Conservation (phyloP, 2,329 filamentous ascomycete genomes). For the Lecanicillium sp. region DNA sequence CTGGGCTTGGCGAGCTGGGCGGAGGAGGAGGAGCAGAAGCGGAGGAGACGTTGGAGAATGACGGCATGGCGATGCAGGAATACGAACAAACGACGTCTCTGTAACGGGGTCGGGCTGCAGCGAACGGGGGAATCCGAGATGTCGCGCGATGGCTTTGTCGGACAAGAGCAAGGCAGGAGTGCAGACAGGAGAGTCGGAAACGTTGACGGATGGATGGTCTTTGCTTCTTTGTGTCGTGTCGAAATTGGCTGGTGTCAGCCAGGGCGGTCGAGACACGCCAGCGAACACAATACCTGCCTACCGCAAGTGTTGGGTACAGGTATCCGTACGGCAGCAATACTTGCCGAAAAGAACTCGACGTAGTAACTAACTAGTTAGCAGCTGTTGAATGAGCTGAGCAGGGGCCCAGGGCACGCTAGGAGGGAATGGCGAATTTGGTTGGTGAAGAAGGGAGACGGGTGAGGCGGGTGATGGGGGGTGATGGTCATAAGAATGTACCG, state of each 20-base stretch:
- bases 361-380: too few relatives aligned
- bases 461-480: slow-evolving; percentile 4
- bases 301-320: too few relatives aligned
- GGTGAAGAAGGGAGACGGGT: slow-evolving; percentile 1
- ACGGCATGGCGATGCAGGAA: slow-evolving; percentile 12
- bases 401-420: slow-evolving; percentile 2
- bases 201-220: background rate
- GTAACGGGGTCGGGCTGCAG: background rate
- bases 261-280: background rate
- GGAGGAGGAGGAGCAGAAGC: too few relatives aligned
- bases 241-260: background rate
- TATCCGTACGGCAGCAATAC: too few relatives aligned
- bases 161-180: too few relatives aligned
- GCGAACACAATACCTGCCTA: background rate
- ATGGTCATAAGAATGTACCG: too few relatives aligned
- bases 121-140: too few relatives aligned
- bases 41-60: too few relatives aligned
- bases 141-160: too few relatives aligned
- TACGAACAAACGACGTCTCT: background rate
- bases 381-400: background rate
- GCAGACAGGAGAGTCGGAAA: too few relatives aligned
- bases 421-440: too few relatives aligned
- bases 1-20: slow-evolving; percentile 4
- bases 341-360: too few relatives aligned
- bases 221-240: background rate